Percentiles rank a stretch among this genome's conserved stretches.
phyloP scores from a whole-genome alignment of 2,329 filamentous ascomycete species.

The Phaeosphaeria sp. region DNA sequence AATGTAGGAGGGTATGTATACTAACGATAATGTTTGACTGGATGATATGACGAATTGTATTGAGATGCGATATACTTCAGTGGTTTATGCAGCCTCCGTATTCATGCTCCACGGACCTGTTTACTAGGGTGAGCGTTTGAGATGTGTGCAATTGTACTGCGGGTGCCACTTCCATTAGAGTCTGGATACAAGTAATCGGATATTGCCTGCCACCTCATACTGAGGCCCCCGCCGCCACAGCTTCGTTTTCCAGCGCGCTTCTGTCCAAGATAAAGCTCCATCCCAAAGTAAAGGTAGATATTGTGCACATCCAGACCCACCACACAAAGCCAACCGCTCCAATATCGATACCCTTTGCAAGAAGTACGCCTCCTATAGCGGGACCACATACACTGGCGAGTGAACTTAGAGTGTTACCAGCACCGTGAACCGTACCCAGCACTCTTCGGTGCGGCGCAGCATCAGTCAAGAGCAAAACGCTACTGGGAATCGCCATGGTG shows the following conservation, averaged over 20 bases:
- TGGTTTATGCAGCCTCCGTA: no score
- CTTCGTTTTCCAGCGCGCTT: background rate
- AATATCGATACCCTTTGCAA: constrained; percentile 62
- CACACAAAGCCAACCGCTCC: constrained; percentile 64
- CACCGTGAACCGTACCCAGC: constrained; percentile 62
- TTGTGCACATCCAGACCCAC: constrained; percentile 60
- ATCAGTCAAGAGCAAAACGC: constrained; percentile 67
- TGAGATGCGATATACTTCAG: no score
- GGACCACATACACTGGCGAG: constrained; percentile 65
- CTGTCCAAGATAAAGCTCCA: constrained; percentile 58
- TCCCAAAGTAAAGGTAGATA: constrained; percentile 54
- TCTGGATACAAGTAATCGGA: no score
- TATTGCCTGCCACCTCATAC: no score
- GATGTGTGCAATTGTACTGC: no score
- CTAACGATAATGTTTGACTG: no score
- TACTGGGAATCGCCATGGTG: constrained; percentile 61
- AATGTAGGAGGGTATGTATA: no score
- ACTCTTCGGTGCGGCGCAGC: constrained; percentile 59
- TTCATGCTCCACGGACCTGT: no score
- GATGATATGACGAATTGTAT: no score
- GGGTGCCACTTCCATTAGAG: no score
- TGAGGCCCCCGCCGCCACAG: no score
- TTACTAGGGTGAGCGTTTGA: no score
- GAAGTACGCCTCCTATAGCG: constrained; percentile 62
- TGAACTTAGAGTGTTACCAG: constrained; percentile 64